Conservation (phyloP, 2,329 filamentous ascomycete genomes). For the Diaporthe batatas region DNA sequence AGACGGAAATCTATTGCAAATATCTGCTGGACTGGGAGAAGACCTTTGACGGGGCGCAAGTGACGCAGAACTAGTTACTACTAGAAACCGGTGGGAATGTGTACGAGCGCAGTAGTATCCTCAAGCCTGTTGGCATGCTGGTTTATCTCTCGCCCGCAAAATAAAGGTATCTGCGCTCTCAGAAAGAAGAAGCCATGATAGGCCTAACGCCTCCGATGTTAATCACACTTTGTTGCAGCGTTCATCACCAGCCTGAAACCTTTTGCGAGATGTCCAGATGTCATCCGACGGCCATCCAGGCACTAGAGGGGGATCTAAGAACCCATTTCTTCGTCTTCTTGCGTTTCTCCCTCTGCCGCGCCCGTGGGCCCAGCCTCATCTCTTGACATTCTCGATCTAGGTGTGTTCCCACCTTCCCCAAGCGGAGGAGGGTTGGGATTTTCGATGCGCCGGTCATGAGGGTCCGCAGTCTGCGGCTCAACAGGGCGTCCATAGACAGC, state of each 20-base stretch:
- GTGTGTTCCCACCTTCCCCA: not conserved
- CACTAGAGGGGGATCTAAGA: not conserved
- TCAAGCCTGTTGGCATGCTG: not conserved
- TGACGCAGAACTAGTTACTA: slow-evolving; percentile 11
- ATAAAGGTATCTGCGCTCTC: too few relatives aligned
- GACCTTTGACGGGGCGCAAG: slow-evolving; percentile 15
- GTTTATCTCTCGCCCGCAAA: not conserved
- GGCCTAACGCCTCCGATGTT: not conserved
- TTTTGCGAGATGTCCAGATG: not conserved
- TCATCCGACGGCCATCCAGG: not conserved
- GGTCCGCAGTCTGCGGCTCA: not conserved
- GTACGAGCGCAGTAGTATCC: not conserved
- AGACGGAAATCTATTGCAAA: slow-evolving; percentile 32
- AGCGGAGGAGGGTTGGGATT: not conserved
- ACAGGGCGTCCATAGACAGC: not conserved
- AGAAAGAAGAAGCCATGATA: not conserved
- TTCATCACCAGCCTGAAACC: not conserved
- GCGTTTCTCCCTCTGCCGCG: not conserved
- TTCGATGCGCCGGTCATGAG: not conserved
- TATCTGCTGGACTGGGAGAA: slow-evolving; percentile 34
- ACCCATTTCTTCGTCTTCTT: not conserved
- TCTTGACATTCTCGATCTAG: not conserved
- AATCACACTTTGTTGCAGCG: not conserved
- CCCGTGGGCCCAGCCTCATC: not conserved
- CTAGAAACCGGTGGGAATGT: not conserved